These are phyloP conservation scores for Cystobasidium slooffiae DNA, from an alignment of 1,284 basidiomycete genomes.

Conservation along the genomic window DNA sequence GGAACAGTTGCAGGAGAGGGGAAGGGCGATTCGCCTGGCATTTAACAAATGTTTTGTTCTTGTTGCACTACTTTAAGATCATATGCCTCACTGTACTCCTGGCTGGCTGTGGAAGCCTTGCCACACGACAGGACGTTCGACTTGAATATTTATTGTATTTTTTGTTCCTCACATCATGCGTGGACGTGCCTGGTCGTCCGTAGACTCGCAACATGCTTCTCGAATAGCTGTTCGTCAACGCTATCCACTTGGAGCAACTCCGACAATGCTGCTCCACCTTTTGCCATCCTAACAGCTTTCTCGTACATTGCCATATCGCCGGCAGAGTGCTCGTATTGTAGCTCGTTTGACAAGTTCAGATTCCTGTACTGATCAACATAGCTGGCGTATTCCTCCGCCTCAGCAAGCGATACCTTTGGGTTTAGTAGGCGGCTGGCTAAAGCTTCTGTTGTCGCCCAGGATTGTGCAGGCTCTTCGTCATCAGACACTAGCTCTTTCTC, in stretches of 20 bases:
- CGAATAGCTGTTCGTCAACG: slow-evolving; percentile 14
- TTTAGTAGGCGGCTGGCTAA: slow-evolving; percentile 68
- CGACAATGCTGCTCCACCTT: slow-evolving; percentile 47
- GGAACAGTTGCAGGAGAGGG: too few relatives aligned
- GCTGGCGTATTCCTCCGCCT: slow-evolving; percentile 79
- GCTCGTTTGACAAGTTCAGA: slow-evolving; percentile 48
- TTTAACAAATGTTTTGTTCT: too few relatives aligned
- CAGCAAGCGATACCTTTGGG: slow-evolving; percentile 68
- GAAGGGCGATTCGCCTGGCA: too few relatives aligned
- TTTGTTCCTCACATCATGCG: too few relatives aligned
- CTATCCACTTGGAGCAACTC: slow-evolving; percentile 16
- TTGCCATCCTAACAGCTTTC: slow-evolving; percentile 54
- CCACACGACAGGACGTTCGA: too few relatives aligned
- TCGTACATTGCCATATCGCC: slow-evolving; percentile 58
- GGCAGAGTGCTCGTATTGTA: slow-evolving; percentile 54
- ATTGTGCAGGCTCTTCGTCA: slow-evolving; percentile 52
- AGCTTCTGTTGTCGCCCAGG: slow-evolving; percentile 66
- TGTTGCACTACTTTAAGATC: too few relatives aligned
- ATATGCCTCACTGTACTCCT: too few relatives aligned
- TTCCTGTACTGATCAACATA: slow-evolving; percentile 56
- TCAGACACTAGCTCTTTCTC: not conserved
- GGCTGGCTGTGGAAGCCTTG: too few relatives aligned
- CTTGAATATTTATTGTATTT: too few relatives aligned
- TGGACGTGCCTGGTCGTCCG: too few relatives aligned
- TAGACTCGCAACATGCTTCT: slow-evolving; percentile 23